phyloP scores from a whole-genome alignment of 495 filamentous ascomycete species.

The Coniosporium apollinis region DNA sequence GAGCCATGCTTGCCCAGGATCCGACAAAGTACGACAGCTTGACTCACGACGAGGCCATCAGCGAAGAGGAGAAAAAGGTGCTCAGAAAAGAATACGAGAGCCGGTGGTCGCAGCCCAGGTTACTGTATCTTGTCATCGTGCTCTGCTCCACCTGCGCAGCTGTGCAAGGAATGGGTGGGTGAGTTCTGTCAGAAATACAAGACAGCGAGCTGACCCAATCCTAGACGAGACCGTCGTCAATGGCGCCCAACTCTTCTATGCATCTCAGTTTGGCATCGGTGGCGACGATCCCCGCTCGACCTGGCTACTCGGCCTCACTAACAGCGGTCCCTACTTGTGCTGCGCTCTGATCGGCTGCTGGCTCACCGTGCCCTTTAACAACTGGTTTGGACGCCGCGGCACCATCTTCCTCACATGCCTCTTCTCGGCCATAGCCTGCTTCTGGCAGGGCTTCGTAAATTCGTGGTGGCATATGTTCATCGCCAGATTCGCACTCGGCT shows the following conservation, averaged over 20 bases:
- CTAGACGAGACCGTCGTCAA: conserved; percentile 71
- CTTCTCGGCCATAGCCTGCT: conserved; percentile 48
- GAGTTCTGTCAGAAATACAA: not conserved
- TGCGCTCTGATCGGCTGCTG: conserved; percentile 68
- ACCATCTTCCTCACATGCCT: conserved; percentile 67
- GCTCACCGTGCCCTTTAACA: conserved; percentile 69
- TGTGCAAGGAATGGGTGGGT: conserved; percentile 51
- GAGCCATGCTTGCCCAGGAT: conserved; percentile 52
- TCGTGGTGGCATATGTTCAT: conserved; percentile 48
- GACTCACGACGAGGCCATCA: conserved; percentile 5
- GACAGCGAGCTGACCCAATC: conserved; percentile 28
- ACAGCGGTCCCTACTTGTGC: conserved; percentile 50
- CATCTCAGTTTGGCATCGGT: conserved; percentile 50
- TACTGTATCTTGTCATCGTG: conserved; percentile 51
- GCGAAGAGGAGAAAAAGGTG: conserved; percentile 34
- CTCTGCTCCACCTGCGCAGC: conserved; percentile 47
- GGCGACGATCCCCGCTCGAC: conserved; percentile 16
- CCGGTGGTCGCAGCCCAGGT: conserved; percentile 55
- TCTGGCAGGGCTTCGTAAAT: conserved; percentile 55
- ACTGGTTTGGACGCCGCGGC: conserved; percentile 56
- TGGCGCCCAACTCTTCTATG: conserved; percentile 55
- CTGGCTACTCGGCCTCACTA: conserved; percentile 57
- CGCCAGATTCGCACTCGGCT: conserved; percentile 17
- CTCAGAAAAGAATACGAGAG: conserved; percentile 45
- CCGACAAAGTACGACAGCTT: conserved; percentile 22